phyloP scores from a whole-genome alignment of 768 basidiomycete species.

The Plicaturopsis crispa region DNA sequence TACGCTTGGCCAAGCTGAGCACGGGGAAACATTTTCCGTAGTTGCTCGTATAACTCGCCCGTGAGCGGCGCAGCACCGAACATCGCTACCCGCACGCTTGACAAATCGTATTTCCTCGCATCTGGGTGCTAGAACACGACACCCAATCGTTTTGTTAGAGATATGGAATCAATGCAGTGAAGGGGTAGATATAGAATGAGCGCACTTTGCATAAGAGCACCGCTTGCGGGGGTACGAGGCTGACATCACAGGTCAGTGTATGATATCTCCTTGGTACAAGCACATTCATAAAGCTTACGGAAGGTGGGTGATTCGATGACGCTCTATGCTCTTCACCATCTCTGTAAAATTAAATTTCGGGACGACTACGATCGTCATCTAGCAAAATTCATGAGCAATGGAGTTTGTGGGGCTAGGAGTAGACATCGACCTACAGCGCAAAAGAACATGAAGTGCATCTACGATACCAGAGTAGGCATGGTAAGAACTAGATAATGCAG shows the following conservation, averaged over 20 bases:
- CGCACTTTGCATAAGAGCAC: conserved; percentile 42
- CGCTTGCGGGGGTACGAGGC: conserved; percentile 42
- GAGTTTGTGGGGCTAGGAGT: too few relatives aligned
- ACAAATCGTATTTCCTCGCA: conserved; percentile 28
- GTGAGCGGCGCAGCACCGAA: conserved; percentile 54
- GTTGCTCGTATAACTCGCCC: conserved; percentile 36
- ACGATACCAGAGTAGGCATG: too few relatives aligned
- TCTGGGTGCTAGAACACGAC: conserved; percentile 25
- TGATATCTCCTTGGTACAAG: too few relatives aligned
- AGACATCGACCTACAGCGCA: too few relatives aligned
- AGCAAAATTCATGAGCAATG: too few relatives aligned
- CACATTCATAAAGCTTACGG: conserved; percentile 15
- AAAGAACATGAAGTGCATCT: too few relatives aligned
- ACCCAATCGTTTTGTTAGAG: not conserved
- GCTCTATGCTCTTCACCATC: conserved; percentile 38
- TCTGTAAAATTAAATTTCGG: conserved; percentile 35
- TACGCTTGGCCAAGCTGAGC: conserved; percentile 55
- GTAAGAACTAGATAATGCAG: too few relatives aligned
- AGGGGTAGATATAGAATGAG: too few relatives aligned
- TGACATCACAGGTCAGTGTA: too few relatives aligned
- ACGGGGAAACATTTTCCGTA: conserved; percentile 38
- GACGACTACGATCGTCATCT: conserved; percentile 47
- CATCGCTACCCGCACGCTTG: conserved; percentile 24
- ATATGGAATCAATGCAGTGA: too few relatives aligned
- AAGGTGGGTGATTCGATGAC: conserved; percentile 39